These are phyloP conservation scores for Acacia melanoxylon DNA, from an alignment of 306 rosid species.

Conservation along the genomic window DNA sequence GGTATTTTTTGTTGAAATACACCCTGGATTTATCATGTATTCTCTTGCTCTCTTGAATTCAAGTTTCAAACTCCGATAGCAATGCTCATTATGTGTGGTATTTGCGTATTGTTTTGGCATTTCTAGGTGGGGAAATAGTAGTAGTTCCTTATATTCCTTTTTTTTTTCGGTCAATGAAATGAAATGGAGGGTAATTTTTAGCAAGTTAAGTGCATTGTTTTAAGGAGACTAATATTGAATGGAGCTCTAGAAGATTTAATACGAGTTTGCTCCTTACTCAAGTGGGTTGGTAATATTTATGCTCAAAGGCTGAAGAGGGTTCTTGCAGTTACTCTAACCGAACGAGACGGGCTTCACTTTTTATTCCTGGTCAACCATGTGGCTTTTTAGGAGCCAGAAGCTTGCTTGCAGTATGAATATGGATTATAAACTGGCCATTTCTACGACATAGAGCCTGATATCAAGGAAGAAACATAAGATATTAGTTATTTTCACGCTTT, in stretches of 20 bases:
- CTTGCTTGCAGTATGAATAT: background rate
- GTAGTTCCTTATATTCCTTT: background rate
- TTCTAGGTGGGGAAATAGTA: background rate
- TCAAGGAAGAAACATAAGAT: background rate
- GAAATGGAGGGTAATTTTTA: background rate
- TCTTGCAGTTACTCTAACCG: background rate
- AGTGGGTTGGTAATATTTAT: background rate
- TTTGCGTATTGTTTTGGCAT: background rate
- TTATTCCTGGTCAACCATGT: too few species aligned
- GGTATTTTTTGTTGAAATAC: background rate
- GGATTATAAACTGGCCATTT: background rate
- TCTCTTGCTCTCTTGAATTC: background rate
- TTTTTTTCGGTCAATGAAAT: background rate
- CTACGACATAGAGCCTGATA: background rate
- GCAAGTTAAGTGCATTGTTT: background rate
- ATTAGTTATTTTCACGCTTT: background rate
- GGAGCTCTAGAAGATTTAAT: background rate
- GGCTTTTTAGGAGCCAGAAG: background rate
- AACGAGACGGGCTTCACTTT: background rate
- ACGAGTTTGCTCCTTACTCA: background rate
- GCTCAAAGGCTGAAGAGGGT: background rate
- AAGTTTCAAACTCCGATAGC: background rate
- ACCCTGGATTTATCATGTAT: background rate
- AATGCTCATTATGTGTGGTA: background rate
- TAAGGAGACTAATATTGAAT: constrained; percentile 17